These are phyloP conservation scores for Venturia aucupariae DNA, from an alignment of 2,329 filamentous ascomycete species.

Conservation along the genomic window DNA sequence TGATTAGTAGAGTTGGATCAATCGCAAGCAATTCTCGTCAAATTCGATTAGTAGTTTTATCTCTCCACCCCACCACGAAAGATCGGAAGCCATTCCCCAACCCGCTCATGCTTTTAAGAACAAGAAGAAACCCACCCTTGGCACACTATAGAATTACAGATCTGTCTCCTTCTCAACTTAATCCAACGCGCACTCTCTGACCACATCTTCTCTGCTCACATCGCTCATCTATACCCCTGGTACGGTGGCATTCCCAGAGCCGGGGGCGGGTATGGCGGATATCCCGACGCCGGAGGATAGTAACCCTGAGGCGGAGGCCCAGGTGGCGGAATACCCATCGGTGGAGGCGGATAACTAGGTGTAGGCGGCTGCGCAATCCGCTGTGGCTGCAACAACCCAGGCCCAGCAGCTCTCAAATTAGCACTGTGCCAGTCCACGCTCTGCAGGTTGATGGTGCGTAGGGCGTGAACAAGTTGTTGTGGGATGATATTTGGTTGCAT, in stretches of 20 bases:
- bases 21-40: no score
- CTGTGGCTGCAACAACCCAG: conserved; percentile 6
- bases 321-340: not conserved
- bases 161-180: not conserved
- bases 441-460: conserved; percentile 10
- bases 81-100: not conserved
- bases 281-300: not conserved
- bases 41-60: not conserved
- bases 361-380: conserved; percentile 1
- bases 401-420: conserved; percentile 9
- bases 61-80: not conserved
- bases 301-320: not conserved
- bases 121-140: not conserved
- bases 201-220: not conserved
- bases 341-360: not conserved
- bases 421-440: conserved; percentile 6
- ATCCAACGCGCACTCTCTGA: not conserved
- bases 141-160: not conserved
- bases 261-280: not conserved
- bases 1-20: not conserved
- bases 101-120: not conserved
- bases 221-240: not conserved
- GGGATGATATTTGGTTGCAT: conserved; percentile 10
- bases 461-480: not conserved
- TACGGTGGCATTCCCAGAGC: not conserved